Conservation (phyloP, 2,329 filamentous ascomycete genomes). For the Beauveria brongniartii region DNA sequence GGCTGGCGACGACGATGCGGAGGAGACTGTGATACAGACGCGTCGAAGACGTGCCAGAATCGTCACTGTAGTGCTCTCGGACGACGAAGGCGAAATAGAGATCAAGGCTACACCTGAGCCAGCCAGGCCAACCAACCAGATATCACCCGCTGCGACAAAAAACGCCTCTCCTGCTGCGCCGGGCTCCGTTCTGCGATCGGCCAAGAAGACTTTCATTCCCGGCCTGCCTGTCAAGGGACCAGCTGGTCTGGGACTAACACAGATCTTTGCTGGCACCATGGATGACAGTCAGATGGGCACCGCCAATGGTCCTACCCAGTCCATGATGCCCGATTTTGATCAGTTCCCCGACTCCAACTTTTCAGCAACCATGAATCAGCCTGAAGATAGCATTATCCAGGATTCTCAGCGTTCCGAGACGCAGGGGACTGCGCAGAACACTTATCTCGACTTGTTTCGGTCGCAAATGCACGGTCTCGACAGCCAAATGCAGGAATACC, state of each 20-base stretch:
- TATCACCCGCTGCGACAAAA: conserved; percentile 34
- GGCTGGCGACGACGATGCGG: conserved; percentile 25
- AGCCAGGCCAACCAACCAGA: conserved; percentile 27
- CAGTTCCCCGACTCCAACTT: conserved; percentile 52
- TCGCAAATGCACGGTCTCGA: conserved; percentile 52
- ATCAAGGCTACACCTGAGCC: conserved; percentile 41
- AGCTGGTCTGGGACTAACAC: conserved; percentile 68
- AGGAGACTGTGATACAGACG: conserved; percentile 31
- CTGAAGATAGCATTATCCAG: conserved; percentile 42
- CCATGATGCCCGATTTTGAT: conserved; percentile 50
- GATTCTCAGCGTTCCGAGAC: conserved; percentile 33
- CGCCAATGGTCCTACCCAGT: conserved; percentile 29
- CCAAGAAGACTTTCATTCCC: conserved; percentile 62
- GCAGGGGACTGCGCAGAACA: conserved; percentile 31
- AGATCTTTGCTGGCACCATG: conserved; percentile 88
- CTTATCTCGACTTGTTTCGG: conserved; percentile 52
- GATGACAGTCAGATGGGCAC: conserved; percentile 48
- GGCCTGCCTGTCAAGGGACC: conserved; percentile 53
- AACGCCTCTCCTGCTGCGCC: conserved; percentile 46
- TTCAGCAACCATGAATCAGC: conserved; percentile 49
- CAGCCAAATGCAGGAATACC: conserved; percentile 39
- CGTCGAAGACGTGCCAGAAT: conserved; percentile 40
- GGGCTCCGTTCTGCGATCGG: conserved; percentile 58
- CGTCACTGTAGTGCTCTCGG: conserved; percentile 47
- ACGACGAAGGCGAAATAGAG: conserved; percentile 54